Conservation (phyloP, 306 rosid species). For the Fagus sylvatica region DNA sequence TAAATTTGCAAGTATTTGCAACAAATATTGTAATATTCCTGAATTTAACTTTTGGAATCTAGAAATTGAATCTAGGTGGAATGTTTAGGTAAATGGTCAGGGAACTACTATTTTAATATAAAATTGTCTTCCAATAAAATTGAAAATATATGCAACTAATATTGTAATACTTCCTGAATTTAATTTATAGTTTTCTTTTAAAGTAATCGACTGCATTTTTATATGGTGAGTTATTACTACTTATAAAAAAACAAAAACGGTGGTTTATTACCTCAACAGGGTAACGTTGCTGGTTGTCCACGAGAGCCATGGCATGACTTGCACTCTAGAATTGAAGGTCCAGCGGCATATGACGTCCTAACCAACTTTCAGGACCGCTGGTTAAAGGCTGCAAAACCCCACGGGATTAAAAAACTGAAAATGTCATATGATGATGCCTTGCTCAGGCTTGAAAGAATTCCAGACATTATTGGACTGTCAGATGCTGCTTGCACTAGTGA, state of each 20-base stretch:
- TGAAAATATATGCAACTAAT: no score
- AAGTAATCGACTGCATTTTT: slow-evolving; percentile 14
- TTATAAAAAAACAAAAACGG: neutral
- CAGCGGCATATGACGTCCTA: slow-evolving; percentile 95
- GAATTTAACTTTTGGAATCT: no score
- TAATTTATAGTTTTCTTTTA: slow-evolving; percentile 5
- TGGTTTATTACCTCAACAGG: slow-evolving; percentile 49
- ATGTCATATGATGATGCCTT: slow-evolving; percentile 64
- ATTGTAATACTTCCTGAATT: neutral
- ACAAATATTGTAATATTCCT: no score
- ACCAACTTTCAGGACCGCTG: slow-evolving; percentile 95
- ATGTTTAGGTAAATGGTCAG: no score
- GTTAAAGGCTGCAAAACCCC: slow-evolving; percentile 85
- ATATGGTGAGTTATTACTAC: slow-evolving; percentile 15
- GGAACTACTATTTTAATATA: no score
- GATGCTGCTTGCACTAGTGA: slow-evolving; percentile 43
- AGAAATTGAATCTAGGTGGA: no score
- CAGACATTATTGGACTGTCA: slow-evolving; percentile 53
- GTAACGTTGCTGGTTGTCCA: slow-evolving; percentile 75
- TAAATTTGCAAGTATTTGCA: no score
- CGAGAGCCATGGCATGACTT: slow-evolving; percentile 99
- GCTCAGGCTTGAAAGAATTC: slow-evolving; percentile 77
- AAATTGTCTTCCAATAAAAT: no score
- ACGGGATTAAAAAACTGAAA: slow-evolving; percentile 73
- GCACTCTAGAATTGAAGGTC: slow-evolving; percentile 92